Conservation (phyloP, 139 green algal genomes). For the Penium margaritaceum region DNA sequence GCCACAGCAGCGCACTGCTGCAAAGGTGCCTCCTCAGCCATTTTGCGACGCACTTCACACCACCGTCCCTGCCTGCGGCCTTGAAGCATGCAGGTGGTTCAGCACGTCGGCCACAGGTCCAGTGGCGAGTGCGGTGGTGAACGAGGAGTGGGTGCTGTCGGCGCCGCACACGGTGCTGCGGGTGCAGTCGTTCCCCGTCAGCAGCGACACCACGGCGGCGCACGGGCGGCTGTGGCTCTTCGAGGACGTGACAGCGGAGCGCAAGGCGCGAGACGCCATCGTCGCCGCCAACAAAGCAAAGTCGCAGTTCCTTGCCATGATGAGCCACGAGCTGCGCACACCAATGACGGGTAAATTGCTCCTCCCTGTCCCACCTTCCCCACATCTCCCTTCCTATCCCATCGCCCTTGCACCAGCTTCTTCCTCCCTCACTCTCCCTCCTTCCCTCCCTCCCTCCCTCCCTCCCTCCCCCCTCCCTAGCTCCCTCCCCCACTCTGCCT, state of each 20-base stretch:
- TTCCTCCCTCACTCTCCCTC: too few species aligned
- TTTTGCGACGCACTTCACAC: too few species aligned
- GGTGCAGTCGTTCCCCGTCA: conserved; percentile 31
- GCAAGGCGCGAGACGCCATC: conserved; percentile 14
- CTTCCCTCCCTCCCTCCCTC: neutral
- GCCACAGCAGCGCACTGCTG: too few species aligned
- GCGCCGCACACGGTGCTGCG: conserved; percentile 20
- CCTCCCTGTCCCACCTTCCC: too few species aligned
- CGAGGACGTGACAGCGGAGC: conserved; percentile 31
- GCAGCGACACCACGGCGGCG: neutral
- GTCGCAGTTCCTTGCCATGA: conserved; percentile 44
- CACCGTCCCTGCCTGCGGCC: too few species aligned
- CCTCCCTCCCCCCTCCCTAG: neutral
- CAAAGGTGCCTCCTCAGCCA: too few species aligned
- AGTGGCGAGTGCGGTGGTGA: conserved; percentile 8
- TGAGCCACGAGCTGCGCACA: conserved; percentile 42
- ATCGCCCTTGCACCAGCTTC: too few species aligned
- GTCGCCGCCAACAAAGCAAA: conserved; percentile 37
- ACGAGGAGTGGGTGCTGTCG: conserved; percentile 26
- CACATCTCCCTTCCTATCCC: too few species aligned
- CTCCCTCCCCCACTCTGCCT: too few species aligned
- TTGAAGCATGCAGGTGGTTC: conserved; percentile 32
- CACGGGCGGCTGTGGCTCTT: conserved; percentile 34
- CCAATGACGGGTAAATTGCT: conserved; percentile 38
- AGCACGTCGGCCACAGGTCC: conserved; percentile 8